Percentiles rank a stretch among this genome's conserved stretches.
phyloP scores from a whole-genome alignment of 345 rosid species.

The Eucalyptus pauciflora region DNA sequence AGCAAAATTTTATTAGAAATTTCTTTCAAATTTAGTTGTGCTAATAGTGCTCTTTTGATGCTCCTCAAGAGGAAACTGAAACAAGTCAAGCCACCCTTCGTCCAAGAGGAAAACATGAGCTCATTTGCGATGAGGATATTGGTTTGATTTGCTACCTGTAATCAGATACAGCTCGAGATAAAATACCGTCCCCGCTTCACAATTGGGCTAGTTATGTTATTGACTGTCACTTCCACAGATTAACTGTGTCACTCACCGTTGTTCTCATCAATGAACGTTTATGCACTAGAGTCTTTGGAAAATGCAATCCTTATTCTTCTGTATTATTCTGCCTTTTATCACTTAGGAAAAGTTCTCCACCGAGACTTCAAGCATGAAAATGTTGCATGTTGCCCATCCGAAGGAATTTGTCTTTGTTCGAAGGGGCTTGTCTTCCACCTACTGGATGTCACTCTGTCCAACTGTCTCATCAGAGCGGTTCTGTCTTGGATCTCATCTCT shows the following conservation, averaged over 20 bases:
- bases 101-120: not conserved
- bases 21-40: not conserved
- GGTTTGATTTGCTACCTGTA: not conserved
- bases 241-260: too few relatives aligned
- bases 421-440: not conserved
- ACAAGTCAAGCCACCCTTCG: not conserved
- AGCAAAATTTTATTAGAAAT: too few relatives aligned
- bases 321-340: too few relatives aligned
- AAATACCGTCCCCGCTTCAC: too few relatives aligned
- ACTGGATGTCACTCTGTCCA: not conserved
- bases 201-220: too few relatives aligned
- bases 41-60: not conserved
- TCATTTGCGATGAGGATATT: not conserved
- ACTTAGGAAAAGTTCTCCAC: too few relatives aligned
- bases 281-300: too few relatives aligned
- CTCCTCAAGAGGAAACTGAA: not conserved
- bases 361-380: too few relatives aligned
- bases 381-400: not conserved
- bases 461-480: not conserved
- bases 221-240: too few relatives aligned
- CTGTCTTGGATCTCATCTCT: constrained; percentile 27
- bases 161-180: not conserved
- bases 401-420: not conserved
- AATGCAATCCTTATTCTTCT: too few relatives aligned
- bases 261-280: too few relatives aligned